phyloP scores from a whole-genome alignment of 768 basidiomycete species.

The Tremella fuciformis region DNA sequence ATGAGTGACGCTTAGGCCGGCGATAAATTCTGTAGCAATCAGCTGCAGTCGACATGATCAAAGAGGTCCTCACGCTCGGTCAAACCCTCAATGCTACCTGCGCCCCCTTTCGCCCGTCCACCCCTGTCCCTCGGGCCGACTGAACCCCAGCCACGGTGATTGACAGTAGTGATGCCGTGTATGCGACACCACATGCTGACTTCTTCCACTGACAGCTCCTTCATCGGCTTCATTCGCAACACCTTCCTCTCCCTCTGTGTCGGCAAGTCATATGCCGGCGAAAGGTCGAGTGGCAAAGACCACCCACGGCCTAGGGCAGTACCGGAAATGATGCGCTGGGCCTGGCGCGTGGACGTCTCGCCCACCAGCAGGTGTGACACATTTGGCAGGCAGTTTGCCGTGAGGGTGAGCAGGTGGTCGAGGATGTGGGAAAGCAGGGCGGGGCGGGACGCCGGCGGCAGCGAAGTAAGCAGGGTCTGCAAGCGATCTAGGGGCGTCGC shows the following conservation, averaged over 20 bases:
- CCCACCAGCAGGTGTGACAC: conserved; percentile 44
- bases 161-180: conserved; percentile 31
- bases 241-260: conserved; percentile 6
- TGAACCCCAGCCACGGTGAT: conserved; percentile 40
- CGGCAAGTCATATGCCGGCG: conserved; percentile 4
- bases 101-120: conserved; percentile 41
- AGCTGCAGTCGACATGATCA: neutral
- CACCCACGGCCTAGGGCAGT: conserved; percentile 47
- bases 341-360: conserved; percentile 49
- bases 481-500: conserved; percentile 31
- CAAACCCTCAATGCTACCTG: conserved; percentile 40
- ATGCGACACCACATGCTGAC: conserved; percentile 43
- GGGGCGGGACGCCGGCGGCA: conserved; percentile 44
- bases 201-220: conserved; percentile 43
- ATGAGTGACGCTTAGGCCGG: conserved; percentile 42
- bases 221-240: conserved; percentile 44
- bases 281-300: conserved; percentile 44
- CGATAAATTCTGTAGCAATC: conserved; percentile 43
- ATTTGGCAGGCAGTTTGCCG: conserved; percentile 30
- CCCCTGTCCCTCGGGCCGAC: conserved; percentile 14
- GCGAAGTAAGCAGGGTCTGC: conserved; percentile 30
- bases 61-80: conserved; percentile 44
- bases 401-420: conserved; percentile 27
- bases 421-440: conserved; percentile 44
- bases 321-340: conserved; percentile 42